Conservation (phyloP, 2,329 filamentous ascomycete species). For the Phaeosphaeriaceae sp. region DNA sequence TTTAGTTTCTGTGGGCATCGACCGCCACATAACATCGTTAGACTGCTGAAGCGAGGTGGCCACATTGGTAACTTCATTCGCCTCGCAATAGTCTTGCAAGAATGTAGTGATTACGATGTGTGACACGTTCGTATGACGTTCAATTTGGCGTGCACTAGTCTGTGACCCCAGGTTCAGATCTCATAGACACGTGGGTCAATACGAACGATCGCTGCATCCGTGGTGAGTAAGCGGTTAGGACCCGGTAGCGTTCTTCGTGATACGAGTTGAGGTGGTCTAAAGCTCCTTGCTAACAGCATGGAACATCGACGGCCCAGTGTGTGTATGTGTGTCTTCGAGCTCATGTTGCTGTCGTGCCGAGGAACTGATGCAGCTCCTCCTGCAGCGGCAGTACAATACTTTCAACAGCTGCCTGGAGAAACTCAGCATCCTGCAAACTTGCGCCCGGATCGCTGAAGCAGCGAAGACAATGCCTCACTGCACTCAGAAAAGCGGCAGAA, state of each 20-base stretch:
- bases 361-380: slow-evolving; percentile 45
- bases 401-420: slow-evolving; percentile 46
- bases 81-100: not conserved
- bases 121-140: slow-evolving; percentile 3
- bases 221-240: slow-evolving; percentile 24
- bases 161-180: slow-evolving; percentile 34
- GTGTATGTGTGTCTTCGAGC: not conserved
- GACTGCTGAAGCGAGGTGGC: slow-evolving; percentile 3
- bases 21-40: slow-evolving; percentile 10
- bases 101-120: not conserved
- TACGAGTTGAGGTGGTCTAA: not conserved
- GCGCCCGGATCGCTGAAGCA: slow-evolving; percentile 44
- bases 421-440: slow-evolving; percentile 42
- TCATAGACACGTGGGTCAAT: slow-evolving; percentile 32
- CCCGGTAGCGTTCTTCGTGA: not conserved
- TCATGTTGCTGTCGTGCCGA: slow-evolving; percentile 37
- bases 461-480: slow-evolving; percentile 44
- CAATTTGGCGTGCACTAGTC: slow-evolving; percentile 22
- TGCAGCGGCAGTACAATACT: slow-evolving; percentile 47
- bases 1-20: slow-evolving; percentile 10
- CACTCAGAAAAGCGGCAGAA: slow-evolving; percentile 44
- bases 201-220: slow-evolving; percentile 31
- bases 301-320: not conserved
- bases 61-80: not conserved
- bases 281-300: not conserved